These are phyloP conservation scores for Cryptococcus neoformans DNA, from an alignment of 1,284 basidiomycete genomes.

Conservation along the genomic window DNA sequence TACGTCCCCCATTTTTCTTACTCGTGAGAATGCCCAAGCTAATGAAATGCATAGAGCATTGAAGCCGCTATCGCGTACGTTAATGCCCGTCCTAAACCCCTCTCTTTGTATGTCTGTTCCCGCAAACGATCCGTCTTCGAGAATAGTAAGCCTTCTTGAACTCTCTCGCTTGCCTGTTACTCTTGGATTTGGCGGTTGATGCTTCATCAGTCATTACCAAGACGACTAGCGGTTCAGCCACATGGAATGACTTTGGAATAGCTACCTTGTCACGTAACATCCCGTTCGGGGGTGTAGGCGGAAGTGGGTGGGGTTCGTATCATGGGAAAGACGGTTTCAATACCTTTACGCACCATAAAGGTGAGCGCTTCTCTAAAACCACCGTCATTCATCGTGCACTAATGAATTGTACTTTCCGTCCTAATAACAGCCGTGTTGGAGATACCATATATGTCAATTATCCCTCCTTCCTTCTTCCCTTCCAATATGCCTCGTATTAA, in stretches of 20 bases:
- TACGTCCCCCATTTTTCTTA: slow-evolving; percentile 5
- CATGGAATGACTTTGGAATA: slow-evolving; percentile 47
- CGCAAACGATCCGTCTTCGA: slow-evolving; percentile 31
- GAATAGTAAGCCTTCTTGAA: slow-evolving; percentile 22
- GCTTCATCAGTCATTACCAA: slow-evolving; percentile 29
- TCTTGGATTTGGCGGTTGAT: no score
- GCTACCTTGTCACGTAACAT: slow-evolving; percentile 25
- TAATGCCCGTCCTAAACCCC: slow-evolving; percentile 51
- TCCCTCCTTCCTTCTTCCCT: no score
- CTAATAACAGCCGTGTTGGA: no score
- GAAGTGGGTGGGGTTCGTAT: slow-evolving; percentile 45
- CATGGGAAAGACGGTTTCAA: slow-evolving; percentile 47
- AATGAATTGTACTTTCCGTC: background rate
- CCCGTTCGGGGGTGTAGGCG: slow-evolving; percentile 44
- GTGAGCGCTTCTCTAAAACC: slow-evolving; percentile 15
- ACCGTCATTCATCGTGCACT: background rate
- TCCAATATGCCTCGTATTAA: no score
- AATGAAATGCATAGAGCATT: slow-evolving; percentile 49
- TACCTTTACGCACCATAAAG: slow-evolving; percentile 45
- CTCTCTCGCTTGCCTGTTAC: no score
- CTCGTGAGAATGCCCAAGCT: background rate
- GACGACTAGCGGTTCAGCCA: slow-evolving; percentile 42
- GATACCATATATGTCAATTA: no score
- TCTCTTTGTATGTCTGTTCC: slow-evolving; percentile 48
- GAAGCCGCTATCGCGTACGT: slow-evolving; percentile 71